phyloP scores from a whole-genome alignment of 176 grass and related monocot species.

The Alloteropsis semialata region DNA sequence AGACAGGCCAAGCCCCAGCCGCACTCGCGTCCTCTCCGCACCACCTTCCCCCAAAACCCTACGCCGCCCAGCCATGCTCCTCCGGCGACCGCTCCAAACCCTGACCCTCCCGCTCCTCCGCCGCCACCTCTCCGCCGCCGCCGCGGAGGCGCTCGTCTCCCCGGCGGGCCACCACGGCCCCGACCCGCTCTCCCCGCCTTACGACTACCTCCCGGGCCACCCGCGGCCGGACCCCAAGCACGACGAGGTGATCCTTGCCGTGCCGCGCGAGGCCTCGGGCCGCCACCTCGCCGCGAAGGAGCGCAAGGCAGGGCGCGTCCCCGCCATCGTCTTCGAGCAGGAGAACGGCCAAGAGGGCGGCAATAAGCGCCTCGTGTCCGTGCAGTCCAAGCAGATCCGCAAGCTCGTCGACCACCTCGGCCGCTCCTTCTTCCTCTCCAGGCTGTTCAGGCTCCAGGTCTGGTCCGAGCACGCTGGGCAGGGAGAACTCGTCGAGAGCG shows the following conservation, averaged over 20 bases:
- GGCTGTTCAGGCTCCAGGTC: conserved; percentile 82
- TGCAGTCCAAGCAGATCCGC: conserved; percentile 84
- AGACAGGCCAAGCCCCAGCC: neutral
- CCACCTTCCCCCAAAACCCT: conserved; percentile 40
- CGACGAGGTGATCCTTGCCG: conserved; percentile 70
- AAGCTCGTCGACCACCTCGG: conserved; percentile 95
- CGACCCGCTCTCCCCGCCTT: conserved; percentile 38
- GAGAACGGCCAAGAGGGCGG: conserved; percentile 82
- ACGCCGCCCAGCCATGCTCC: conserved; percentile 57
- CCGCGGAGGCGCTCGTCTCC: neutral
- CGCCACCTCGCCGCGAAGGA: conserved; percentile 65
- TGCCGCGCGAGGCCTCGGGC: conserved; percentile 54
- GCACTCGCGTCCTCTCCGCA: neutral
- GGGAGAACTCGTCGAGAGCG: conserved; percentile 77
- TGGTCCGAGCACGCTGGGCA: conserved; percentile 58
- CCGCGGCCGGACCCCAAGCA: conserved; percentile 79
- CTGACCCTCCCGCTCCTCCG: conserved; percentile 33
- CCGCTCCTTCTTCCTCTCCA: conserved; percentile 83
- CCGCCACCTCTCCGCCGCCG: conserved; percentile 13
- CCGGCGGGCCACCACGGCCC: neutral
- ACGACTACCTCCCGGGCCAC: conserved; percentile 76
- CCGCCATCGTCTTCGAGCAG: conserved; percentile 90
- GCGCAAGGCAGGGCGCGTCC: conserved; percentile 73
- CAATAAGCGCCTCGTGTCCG: conserved; percentile 85
- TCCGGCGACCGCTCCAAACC: conserved; percentile 53